Conservation (phyloP, 768 basidiomycete genomes). For the Suillus clintonianus region DNA sequence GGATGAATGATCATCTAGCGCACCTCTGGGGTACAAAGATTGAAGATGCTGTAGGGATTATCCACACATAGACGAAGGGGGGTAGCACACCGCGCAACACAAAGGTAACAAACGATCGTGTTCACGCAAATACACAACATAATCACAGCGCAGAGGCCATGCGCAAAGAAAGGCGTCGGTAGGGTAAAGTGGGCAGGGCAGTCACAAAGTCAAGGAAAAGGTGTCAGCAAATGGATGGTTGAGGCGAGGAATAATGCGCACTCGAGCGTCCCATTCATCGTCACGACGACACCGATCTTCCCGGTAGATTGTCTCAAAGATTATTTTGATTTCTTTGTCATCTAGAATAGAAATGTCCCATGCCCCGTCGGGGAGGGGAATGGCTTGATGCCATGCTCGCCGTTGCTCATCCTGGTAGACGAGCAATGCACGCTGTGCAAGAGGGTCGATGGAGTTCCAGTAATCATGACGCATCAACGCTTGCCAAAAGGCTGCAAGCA, state of each 20-base stretch:
- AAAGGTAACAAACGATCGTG: too few species aligned
- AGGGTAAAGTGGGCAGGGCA: background rate
- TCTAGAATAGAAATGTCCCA: background rate
- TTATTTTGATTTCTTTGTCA: background rate
- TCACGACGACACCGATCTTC: background rate
- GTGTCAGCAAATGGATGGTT: background rate
- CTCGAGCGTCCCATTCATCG: background rate
- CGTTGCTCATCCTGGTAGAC: background rate
- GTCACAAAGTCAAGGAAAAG: background rate
- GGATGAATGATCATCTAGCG: background rate
- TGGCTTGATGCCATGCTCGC: background rate
- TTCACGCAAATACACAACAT: too few species aligned
- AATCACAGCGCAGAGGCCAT: too few species aligned
- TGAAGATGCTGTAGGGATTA: background rate
- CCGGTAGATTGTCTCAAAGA: background rate
- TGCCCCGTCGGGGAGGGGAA: rapidly evolving
- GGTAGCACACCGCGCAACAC: background rate
- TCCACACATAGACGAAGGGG: background rate
- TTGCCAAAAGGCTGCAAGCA: background rate
- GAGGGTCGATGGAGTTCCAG: background rate
- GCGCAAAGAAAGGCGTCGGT: too few species aligned
- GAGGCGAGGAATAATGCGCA: background rate
- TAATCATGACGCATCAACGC: background rate
- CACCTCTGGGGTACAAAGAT: background rate
- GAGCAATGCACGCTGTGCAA: background rate